Evolutionary conservation across 805 yeast species (phyloP).

Genomic region (Nakazawaea anatomiae): DNA sequence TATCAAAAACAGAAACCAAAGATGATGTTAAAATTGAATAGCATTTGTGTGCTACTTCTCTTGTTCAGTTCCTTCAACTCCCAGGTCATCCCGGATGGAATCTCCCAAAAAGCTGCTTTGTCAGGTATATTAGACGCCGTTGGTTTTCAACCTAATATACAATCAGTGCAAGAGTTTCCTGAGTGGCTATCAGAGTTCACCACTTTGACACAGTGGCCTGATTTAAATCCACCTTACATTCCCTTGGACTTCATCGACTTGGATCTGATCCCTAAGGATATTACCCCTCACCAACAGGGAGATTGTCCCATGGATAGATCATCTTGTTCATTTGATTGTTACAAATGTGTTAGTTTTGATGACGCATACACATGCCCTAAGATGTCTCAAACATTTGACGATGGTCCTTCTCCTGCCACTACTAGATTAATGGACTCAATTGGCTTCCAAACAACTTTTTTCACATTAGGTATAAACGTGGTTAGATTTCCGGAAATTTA

Average conservation of each 20-base stretch:
- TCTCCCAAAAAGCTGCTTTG: neutral
- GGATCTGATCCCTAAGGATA: slow-evolving; percentile 36
- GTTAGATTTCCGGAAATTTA: slow-evolving; percentile 74
- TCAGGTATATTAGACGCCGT: slow-evolving; percentile 9
- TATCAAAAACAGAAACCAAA: no score
- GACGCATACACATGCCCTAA: slow-evolving; percentile 72
- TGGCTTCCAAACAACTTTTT: slow-evolving; percentile 61
- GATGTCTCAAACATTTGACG: slow-evolving; percentile 88
- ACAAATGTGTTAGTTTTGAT: slow-evolving; percentile 66
- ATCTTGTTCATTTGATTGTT: slow-evolving; percentile 83
- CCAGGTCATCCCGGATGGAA: neutral
- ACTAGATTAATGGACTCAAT: slow-evolving; percentile 50
- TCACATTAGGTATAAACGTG: slow-evolving; percentile 78
- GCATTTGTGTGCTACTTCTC: no score
- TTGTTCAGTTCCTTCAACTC: no score
- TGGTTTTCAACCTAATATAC: slow-evolving; percentile 7
- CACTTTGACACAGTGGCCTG: slow-evolving; percentile 79
- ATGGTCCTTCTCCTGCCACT: slow-evolving; percentile 84
- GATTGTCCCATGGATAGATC: slow-evolving; percentile 47
- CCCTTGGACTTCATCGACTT: slow-evolving; percentile 70
- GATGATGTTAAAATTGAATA: no score
- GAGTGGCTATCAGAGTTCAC: slow-evolving; percentile 74
- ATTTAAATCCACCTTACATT: slow-evolving; percentile 79
- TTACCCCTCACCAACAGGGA: slow-evolving; percentile 48
- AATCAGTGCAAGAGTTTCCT: slow-evolving; percentile 42